A percentile compares a stretch with the other conserved stretches of the same genome.
phyloP scores from a whole-genome alignment of 345 rosid genomes.

The Excoecaria cochinchinensis region DNA sequence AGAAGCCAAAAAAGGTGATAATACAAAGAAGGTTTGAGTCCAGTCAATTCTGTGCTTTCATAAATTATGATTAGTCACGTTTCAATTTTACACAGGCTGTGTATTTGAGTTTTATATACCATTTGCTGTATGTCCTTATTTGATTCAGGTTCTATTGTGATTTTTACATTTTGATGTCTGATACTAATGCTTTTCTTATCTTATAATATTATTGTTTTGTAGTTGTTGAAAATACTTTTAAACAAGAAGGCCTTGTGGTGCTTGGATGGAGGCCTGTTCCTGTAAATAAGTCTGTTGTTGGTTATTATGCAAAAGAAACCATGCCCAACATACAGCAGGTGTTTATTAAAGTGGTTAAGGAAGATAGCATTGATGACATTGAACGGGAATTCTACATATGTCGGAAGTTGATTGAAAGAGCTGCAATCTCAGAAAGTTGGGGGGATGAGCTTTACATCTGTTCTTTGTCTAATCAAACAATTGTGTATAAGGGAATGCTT shows the following conservation, averaged over 20 bases:
- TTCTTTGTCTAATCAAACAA: slow-evolving; percentile 89
- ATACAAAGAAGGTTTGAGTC: slow-evolving; percentile 5
- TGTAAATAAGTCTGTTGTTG: slow-evolving; percentile 78
- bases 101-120: slow-evolving; percentile 1
- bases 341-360: slow-evolving; percentile 79
- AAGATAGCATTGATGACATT: slow-evolving; percentile 80
- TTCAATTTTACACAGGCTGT: background rate
- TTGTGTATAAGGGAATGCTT: slow-evolving; percentile 99
- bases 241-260: slow-evolving; percentile 91
- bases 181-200: slow-evolving; percentile 6
- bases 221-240: slow-evolving; percentile 75
- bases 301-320: slow-evolving; percentile 88
- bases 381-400: slow-evolving; percentile 95
- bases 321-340: slow-evolving; percentile 96
- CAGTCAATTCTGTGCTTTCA: slow-evolving; percentile 1
- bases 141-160: background rate
- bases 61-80: slow-evolving; percentile 14
- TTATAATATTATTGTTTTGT: slow-evolving; percentile 26
- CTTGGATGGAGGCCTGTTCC: slow-evolving; percentile 99
- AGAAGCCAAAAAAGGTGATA: slow-evolving; percentile 82
- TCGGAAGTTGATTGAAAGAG: slow-evolving; percentile 80
- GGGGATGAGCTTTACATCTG: slow-evolving; percentile 88
- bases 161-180: background rate
- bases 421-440: slow-evolving; percentile 61
- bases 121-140: background rate